Evolutionary conservation across 805 yeast species (phyloP).

Genomic region (Vanderwaltozyma yarrowii): DNA sequence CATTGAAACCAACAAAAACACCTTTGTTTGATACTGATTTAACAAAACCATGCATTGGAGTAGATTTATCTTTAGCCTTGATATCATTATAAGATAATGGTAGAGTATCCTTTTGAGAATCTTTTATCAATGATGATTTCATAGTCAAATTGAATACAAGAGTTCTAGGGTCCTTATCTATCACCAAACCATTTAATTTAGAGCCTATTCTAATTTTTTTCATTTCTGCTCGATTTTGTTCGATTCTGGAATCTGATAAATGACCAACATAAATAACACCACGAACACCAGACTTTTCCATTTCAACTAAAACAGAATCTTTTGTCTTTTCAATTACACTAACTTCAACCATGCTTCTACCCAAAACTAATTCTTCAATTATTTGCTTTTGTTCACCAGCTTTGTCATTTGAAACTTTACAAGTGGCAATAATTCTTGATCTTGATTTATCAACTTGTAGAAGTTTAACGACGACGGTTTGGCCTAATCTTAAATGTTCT

Average conservation of each 20-base stretch:
- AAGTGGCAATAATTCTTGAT: constrained; percentile 56
- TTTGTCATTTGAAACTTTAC: constrained; percentile 52
- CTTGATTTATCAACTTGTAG: constrained; percentile 44
- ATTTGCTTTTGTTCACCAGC: constrained; percentile 36
- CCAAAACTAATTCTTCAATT: constrained; percentile 42
- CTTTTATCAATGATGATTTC: constrained; percentile 57
- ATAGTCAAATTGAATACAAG: constrained; percentile 53
- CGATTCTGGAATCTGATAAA: constrained; percentile 63
- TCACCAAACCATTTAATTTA: constrained; percentile 45
- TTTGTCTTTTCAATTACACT: constrained; percentile 64
- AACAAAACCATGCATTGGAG: constrained; percentile 58
- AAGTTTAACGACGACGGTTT: constrained; percentile 67
- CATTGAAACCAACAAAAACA: constrained; percentile 72
- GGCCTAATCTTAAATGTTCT: constrained; percentile 74
- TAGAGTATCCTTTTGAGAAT: constrained; percentile 41
- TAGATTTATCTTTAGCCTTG: constrained; percentile 31
- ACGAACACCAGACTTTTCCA: constrained; percentile 39
- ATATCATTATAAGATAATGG: constrained; percentile 58
- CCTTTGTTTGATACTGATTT: constrained; percentile 73
- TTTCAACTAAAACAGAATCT: constrained; percentile 59
- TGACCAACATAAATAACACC: constrained; percentile 72
- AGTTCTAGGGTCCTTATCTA: constrained; percentile 55
- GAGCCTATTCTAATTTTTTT: constrained; percentile 60
- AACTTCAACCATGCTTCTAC: constrained; percentile 51
- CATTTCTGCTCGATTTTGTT: constrained; percentile 55